Evolutionary conservation across 768 basidiomycete species (phyloP).

Genomic region (Tephrocybe sp.): DNA sequence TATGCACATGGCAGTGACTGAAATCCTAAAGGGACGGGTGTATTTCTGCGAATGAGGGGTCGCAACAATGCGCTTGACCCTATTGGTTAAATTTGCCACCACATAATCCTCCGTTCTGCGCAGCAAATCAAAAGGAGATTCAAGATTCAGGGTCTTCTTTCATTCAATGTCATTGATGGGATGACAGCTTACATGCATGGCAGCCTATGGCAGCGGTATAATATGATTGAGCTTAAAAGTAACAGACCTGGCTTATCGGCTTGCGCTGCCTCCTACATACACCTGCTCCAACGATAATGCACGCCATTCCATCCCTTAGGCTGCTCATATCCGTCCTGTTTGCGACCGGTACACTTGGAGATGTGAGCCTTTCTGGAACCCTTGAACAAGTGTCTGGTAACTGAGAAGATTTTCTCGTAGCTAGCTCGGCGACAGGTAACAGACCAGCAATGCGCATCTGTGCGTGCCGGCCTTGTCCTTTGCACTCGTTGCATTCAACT

Average conservation of each 20-base stretch:
- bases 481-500: no score
- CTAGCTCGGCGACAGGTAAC: conserved; percentile 15
- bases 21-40: no score
- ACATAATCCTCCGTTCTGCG: not conserved
- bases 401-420: not conserved
- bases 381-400: not conserved
- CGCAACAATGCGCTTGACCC: no score
- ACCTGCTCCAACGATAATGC: conserved; percentile 5
- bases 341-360: conserved; percentile 2
- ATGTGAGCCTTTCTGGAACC: conserved; percentile 4
- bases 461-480: no score
- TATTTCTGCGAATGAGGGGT: no score
- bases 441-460: conserved; percentile 16
- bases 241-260: not conserved
- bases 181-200: conserved; percentile 7
- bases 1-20: no score
- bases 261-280: not conserved
- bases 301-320: not conserved
- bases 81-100: no score
- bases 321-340: conserved; percentile 3
- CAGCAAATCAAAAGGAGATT: not conserved
- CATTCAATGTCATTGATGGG: not conserved
- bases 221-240: conserved; percentile 8
- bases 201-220: not conserved
- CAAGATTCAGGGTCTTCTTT: not conserved